These are phyloP conservation scores for Coemansia nantahalensis DNA, from an alignment of 192 early-diverging fungal species.

Conservation along the genomic window DNA sequence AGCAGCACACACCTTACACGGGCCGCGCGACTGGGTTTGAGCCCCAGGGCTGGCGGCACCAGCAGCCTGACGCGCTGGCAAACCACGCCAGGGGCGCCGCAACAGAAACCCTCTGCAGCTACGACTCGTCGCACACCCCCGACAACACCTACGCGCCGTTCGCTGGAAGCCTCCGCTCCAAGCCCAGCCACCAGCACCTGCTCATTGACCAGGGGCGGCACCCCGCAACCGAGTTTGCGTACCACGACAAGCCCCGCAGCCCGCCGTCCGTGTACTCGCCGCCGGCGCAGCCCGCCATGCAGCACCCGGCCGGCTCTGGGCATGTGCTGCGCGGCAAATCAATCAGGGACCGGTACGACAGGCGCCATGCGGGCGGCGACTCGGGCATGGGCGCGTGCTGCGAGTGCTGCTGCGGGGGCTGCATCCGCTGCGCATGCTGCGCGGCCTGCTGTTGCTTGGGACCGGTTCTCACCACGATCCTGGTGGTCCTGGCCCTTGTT, in stretches of 20 bases:
- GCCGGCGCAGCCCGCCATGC: conserved; percentile 21
- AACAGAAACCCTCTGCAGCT: conserved; percentile 3
- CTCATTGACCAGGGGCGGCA: conserved; percentile 5
- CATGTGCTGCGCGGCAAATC: conserved; percentile 46
- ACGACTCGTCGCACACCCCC: conserved; percentile 13
- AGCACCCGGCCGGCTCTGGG: conserved; percentile 14
- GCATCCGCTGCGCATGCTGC: conserved; percentile 41
- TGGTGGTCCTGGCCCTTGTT: conserved; percentile 27
- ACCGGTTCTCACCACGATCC: conserved; percentile 30
- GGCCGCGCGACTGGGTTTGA: no score
- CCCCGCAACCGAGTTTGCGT: conserved; percentile 5
- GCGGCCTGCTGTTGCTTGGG: conserved; percentile 29
- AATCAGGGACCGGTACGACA: conserved; percentile 36
- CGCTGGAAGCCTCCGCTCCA: conserved; percentile 11
- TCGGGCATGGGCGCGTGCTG: conserved; percentile 54
- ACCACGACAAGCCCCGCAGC: conserved; percentile 5
- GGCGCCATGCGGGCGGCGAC: conserved; percentile 45
- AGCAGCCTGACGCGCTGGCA: conserved; percentile 4
- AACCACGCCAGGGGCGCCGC: conserved; percentile 15
- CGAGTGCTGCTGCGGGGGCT: conserved; percentile 40
- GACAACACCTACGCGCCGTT: conserved; percentile 14
- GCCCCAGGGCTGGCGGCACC: background rate
- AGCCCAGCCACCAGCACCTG: conserved; percentile 33
- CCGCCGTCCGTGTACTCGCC: conserved; percentile 32
- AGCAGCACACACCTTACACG: background rate